Conservation (phyloP, 768 basidiomycete species). For the Favolaschia claudopus region DNA sequence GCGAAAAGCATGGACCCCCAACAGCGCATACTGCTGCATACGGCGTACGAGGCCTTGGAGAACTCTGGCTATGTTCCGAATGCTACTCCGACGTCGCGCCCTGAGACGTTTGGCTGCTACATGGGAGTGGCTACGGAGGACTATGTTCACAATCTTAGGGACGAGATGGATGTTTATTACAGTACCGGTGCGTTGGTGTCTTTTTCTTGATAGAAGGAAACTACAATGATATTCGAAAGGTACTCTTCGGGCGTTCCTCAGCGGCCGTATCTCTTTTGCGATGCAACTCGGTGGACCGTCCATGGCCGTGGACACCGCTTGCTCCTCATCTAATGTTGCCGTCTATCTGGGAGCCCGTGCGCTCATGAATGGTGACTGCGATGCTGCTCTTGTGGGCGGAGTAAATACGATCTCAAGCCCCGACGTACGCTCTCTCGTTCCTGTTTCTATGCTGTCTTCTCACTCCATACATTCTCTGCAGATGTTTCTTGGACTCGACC, state of each 20-base stretch:
- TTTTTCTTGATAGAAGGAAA: not conserved
- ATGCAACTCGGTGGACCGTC: slow-evolving; percentile 77
- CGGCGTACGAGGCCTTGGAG: slow-evolving; percentile 74
- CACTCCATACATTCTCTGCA: slow-evolving; percentile 30
- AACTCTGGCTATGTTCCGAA: slow-evolving; percentile 74
- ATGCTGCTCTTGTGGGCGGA: slow-evolving; percentile 76
- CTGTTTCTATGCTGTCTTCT: slow-evolving; percentile 8
- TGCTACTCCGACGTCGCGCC: slow-evolving; percentile 56
- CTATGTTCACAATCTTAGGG: slow-evolving; percentile 68
- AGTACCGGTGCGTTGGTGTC: slow-evolving; percentile 57
- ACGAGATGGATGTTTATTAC: slow-evolving; percentile 75
- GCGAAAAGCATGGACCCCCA: slow-evolving; percentile 82
- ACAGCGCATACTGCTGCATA: slow-evolving; percentile 71
- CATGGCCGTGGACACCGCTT: slow-evolving; percentile 76
- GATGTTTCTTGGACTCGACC: slow-evolving; percentile 76
- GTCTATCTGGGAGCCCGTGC: slow-evolving; percentile 76
- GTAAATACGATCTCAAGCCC: slow-evolving; percentile 76
- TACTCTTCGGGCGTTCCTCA: slow-evolving; percentile 72
- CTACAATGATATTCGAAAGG: slow-evolving; percentile 46
- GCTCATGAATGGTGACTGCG: slow-evolving; percentile 68
- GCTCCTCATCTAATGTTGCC: slow-evolving; percentile 74
- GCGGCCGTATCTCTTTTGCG: slow-evolving; percentile 74
- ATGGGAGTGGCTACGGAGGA: slow-evolving; percentile 77
- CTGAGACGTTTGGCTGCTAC: slow-evolving; percentile 68
- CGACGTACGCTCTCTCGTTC: slow-evolving; percentile 55